Evolutionary conservation across 1,284 basidiomycete species (phyloP).

Genomic region (Cutaneotrichosporon cutaneum): DNA sequence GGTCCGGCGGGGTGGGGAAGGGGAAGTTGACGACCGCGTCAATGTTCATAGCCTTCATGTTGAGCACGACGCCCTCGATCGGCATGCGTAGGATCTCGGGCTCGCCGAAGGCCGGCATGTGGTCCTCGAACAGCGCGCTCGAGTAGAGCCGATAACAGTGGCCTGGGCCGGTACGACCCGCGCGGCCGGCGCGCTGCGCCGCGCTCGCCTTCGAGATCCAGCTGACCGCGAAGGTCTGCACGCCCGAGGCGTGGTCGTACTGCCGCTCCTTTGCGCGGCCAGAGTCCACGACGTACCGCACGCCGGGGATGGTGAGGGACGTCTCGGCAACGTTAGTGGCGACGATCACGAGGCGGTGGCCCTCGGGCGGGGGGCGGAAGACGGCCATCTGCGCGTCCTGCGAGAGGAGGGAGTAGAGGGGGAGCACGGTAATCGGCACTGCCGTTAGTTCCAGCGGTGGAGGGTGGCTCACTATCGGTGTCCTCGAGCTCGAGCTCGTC

Average conservation of each 20-base stretch:
- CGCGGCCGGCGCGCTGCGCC: slow-evolving; percentile 69
- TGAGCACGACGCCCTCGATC: slow-evolving; percentile 92
- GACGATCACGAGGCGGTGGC: slow-evolving; percentile 67
- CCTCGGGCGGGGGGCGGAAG: slow-evolving; percentile 65
- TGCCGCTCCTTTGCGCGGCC: slow-evolving; percentile 77
- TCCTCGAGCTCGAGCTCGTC: slow-evolving; percentile 52
- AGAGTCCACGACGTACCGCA: slow-evolving; percentile 72
- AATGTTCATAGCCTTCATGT: slow-evolving; percentile 99
- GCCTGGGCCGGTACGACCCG: slow-evolving; percentile 72
- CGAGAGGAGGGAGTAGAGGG: slow-evolving; percentile 69
- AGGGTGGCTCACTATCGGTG: slow-evolving; percentile 46
- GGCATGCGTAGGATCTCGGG: slow-evolving; percentile 96
- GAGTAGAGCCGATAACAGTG: slow-evolving; percentile 76
- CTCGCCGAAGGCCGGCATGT: slow-evolving; percentile 80
- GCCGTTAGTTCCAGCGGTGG: slow-evolving; percentile 10
- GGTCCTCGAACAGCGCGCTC: slow-evolving; percentile 80
- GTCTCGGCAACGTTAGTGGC: slow-evolving; percentile 78
- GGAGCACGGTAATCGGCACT: slow-evolving; percentile 68
- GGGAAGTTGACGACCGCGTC: slow-evolving; percentile 96
- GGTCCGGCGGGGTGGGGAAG: slow-evolving; percentile 94
- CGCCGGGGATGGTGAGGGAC: slow-evolving; percentile 72
- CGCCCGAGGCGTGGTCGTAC: slow-evolving; percentile 63
- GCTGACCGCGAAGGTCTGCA: slow-evolving; percentile 69
- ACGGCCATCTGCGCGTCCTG: slow-evolving; percentile 73
- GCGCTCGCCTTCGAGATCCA: slow-evolving; percentile 78